Evolutionary conservation across 2,329 filamentous ascomycete species (phyloP).

Genomic region (Helicocarpus griseus): DNA sequence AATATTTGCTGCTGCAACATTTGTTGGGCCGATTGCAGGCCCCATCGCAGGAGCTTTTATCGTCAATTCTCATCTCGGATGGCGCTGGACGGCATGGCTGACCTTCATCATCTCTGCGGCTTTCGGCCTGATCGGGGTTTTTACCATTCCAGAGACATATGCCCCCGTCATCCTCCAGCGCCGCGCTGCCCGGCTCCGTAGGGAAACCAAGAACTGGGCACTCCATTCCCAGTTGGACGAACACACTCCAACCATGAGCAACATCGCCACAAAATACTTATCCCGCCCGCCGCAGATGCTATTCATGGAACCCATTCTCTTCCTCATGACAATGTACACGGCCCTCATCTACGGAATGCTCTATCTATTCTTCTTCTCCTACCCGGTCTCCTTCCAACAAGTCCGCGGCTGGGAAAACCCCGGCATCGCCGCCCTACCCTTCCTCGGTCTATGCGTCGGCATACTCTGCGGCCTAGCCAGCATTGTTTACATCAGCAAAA

Average conservation of each 20-base stretch:
- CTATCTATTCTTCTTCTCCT: conserved; percentile 30
- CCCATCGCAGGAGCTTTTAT: conserved; percentile 44
- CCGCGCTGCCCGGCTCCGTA: conserved; percentile 40
- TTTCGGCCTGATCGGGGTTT: conserved; percentile 33
- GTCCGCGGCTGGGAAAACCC: conserved; percentile 31
- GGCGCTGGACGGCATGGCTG: conserved; percentile 50
- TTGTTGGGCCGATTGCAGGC: conserved; percentile 41
- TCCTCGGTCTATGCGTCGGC: conserved; percentile 37
- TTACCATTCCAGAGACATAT: conserved; percentile 45
- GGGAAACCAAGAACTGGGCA: conserved; percentile 39
- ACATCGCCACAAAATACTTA: conserved; percentile 37
- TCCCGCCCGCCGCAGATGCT: conserved; percentile 39
- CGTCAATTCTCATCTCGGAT: conserved; percentile 40
- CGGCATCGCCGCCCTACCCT: conserved; percentile 37
- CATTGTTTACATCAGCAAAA: conserved; percentile 32
- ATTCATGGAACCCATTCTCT: conserved; percentile 38
- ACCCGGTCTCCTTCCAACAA: conserved; percentile 33
- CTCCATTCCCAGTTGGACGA: conserved; percentile 38
- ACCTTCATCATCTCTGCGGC: conserved; percentile 40
- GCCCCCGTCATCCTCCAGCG: conserved; percentile 39
- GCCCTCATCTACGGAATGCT: conserved; percentile 28
- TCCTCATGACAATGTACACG: conserved; percentile 38
- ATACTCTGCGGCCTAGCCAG: conserved; percentile 30
- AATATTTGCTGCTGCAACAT: conserved; percentile 37
- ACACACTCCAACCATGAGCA: conserved; percentile 26